Evolutionary conservation across 2,329 filamentous ascomycete genomes (phyloP).

Genomic region (Teratosphaeria pseudoeucalypti): DNA sequence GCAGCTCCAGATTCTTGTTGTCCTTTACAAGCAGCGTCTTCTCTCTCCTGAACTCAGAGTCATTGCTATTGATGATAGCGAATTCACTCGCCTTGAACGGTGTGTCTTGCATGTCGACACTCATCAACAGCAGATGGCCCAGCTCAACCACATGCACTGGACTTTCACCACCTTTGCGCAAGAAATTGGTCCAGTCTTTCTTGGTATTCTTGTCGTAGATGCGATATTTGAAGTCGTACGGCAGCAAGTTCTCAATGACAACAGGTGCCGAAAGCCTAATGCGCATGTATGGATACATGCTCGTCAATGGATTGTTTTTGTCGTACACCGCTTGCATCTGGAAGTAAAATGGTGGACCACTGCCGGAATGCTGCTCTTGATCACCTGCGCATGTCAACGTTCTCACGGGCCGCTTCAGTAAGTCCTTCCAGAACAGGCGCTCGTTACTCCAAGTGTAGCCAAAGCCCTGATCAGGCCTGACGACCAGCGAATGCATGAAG

Average conservation of each 20-base stretch:
- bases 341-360: constrained; percentile 78
- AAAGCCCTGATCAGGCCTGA: constrained; percentile 90
- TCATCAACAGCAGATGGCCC: constrained; percentile 83
- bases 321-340: constrained; percentile 84
- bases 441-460: constrained; percentile 93
- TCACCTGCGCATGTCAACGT: constrained; percentile 86
- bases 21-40: constrained; percentile 72
- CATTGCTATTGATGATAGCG: constrained; percentile 87
- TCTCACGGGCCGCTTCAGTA: constrained; percentile 72
- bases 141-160: constrained; percentile 95
- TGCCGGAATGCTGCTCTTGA: constrained; percentile 50
- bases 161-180: constrained; percentile 91
- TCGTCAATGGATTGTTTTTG: constrained; percentile 69
- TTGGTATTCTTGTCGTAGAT: constrained; percentile 98
- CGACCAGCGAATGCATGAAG: constrained; percentile 75
- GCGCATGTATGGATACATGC: constrained; percentile 87
- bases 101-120: constrained; percentile 93
- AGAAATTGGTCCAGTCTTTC: constrained; percentile 97
- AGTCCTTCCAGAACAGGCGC: constrained; percentile 81
- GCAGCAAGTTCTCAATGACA: constrained; percentile 85
- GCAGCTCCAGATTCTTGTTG: constrained; percentile 64
- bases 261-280: constrained; percentile 85
- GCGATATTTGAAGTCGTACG: constrained; percentile 97
- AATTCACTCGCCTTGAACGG: constrained; percentile 93
- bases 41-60: constrained; percentile 83